Conservation (phyloP, 371 early-diverging fungal species). For the Caulochytrium protostelioides region DNA sequence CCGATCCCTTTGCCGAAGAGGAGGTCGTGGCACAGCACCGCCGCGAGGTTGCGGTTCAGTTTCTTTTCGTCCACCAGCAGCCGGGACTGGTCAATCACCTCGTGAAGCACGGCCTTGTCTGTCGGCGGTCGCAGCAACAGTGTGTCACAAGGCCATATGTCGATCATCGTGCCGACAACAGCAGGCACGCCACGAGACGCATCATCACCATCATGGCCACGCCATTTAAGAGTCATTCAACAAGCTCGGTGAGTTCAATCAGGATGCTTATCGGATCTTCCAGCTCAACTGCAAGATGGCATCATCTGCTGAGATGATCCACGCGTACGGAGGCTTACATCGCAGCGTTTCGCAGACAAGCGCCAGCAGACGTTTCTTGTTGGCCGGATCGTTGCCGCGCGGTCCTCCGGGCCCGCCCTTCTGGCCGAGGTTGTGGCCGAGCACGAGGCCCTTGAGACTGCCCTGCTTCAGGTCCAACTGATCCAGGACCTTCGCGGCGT, state of each 20-base stretch:
- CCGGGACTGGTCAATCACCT: conserved; percentile 29
- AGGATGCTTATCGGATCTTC: neutral
- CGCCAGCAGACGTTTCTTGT: conserved; percentile 69
- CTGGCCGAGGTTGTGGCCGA: conserved; percentile 43
- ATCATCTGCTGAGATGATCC: too few species aligned
- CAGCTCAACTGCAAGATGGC: too few species aligned
- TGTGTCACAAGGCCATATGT: neutral
- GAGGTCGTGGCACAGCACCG: conserved; percentile 57
- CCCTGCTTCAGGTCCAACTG: conserved; percentile 46
- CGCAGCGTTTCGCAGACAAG: conserved; percentile 77
- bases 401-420: conserved; percentile 21
- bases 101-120: conserved; percentile 30
- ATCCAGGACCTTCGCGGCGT: conserved; percentile 48
- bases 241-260: too few species aligned
- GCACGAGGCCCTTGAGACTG: conserved; percentile 53
- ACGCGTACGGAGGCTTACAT: conserved; percentile 37
- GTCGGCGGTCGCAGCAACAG: conserved; percentile 4
- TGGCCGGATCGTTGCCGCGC: too few species aligned
- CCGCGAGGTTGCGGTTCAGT: conserved; percentile 5
- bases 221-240: too few species aligned
- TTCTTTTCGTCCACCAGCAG: conserved; percentile 24
- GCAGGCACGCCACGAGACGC: neutral
- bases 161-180: too few species aligned
- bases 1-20: conserved; percentile 53
- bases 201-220: neutral